Base-by-base conservation (phyloP, 768 basidiomycete species). In the Lactarius tabidus region DNA sequence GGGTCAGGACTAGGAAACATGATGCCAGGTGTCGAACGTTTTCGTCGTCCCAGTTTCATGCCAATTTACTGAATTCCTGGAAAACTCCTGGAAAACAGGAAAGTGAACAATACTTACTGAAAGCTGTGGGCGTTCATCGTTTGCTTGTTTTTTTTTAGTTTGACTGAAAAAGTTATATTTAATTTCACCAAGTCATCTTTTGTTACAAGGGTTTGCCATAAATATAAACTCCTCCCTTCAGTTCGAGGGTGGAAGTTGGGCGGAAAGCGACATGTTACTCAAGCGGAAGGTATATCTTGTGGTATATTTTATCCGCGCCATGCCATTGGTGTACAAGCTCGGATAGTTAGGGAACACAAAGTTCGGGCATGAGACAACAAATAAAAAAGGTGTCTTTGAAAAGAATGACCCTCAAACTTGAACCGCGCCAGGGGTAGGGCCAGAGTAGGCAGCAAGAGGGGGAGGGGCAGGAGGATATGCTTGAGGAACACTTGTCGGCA, bases 351-450 rank as follows among this genome's bases (percentile, higher is more conserved):
- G 15, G 10, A 29, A 41, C 10, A 6, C 3, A 38, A 26, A 39
- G n/a, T 23, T 45, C 17, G 20, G n/a, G 15, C 8, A 12, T n/a
- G 23, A 45, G 26, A 20, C 14, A 9, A 52, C 55, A n/a, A n/a
- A 17, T 12, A 15, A 29, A 53, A 26, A 51, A 12, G 3, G 10
- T 20, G 18, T n/a, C 6, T 3, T 33, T 28, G 31, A 35, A 33
- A 55, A 10, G n/a, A 39, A 48, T 14, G n/a, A 26, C 5, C 20
- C 36, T 61, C 39, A 62, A 2, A 57, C 65, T 14, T 66, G 48
- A 33, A 15, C 2, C 5, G 23, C 15, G 17, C 59, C 48, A 23
- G 35, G 59, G 2, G 43, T 45, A 15, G 45, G 39, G 6, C 5
- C 3, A 1, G 53, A 43, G 35, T 6, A 43, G 6, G 38, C 38